Percentiles rank a stretch among this genome's conserved stretches.
Conservation (phyloP, 148 eudicot genomes). For the Pharnaceum exiguum region DNA sequence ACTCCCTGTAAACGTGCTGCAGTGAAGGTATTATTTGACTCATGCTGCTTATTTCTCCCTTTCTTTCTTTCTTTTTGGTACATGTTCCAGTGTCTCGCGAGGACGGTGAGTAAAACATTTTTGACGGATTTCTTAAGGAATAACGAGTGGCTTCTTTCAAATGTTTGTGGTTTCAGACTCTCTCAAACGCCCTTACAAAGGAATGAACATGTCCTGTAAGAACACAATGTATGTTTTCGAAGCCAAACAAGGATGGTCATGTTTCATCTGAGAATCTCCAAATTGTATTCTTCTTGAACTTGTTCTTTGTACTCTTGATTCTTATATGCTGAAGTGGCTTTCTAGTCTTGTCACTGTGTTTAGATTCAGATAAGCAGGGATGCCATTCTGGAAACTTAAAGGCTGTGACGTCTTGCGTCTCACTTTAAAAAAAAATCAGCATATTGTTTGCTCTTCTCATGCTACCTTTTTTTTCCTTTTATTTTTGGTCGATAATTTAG, state of each 20-base stretch:
- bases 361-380: neutral
- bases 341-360: neutral
- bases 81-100: neutral
- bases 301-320: neutral
- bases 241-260: slow-evolving; percentile 27
- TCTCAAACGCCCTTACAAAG: slow-evolving; percentile 65
- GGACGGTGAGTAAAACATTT: neutral
- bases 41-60: neutral
- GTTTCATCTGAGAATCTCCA: slow-evolving; percentile 30
- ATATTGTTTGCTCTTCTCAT: no score
- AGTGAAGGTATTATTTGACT: slow-evolving; percentile 35
- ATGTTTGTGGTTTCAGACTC: slow-evolving; percentile 38
- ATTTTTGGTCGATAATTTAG: no score
- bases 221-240: slow-evolving; percentile 38
- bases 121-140: neutral
- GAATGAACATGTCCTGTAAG: slow-evolving; percentile 60
- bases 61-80: neutral
- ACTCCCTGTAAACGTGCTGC: slow-evolving; percentile 69
- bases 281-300: slow-evolving; percentile 11
- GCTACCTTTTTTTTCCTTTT: neutral
- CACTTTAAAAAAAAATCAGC: no score
- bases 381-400: no score
- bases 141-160: neutral
- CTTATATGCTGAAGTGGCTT: neutral
- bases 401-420: no score